These are phyloP conservation scores for Thozetella sp. DNA, from an alignment of 495 filamentous ascomycete species.

Conservation along the genomic window DNA sequence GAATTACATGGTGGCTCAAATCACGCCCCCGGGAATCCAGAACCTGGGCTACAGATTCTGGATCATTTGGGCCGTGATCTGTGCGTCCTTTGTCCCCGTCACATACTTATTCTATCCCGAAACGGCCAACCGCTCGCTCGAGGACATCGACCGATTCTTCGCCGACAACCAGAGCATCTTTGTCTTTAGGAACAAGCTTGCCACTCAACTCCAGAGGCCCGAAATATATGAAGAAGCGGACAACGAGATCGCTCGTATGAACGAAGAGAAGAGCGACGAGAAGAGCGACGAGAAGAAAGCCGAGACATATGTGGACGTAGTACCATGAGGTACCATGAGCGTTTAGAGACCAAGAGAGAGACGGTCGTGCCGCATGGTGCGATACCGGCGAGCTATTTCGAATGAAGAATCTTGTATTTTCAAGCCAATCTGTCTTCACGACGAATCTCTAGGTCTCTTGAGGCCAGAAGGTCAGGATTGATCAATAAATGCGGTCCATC, in stretches of 20 bases:
- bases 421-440: too few relatives aligned
- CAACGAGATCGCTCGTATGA: background rate
- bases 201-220: background rate
- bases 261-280: background rate
- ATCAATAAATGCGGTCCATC: too few relatives aligned
- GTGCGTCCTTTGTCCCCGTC: background rate
- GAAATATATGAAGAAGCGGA: background rate
- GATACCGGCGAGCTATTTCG: too few relatives aligned
- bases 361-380: too few relatives aligned
- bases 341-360: too few relatives aligned
- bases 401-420: too few relatives aligned
- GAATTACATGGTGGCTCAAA: background rate
- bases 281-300: too few relatives aligned
- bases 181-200: background rate
- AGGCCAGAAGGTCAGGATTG: too few relatives aligned
- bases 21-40: background rate
- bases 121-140: background rate
- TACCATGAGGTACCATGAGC: too few relatives aligned
- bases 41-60: background rate
- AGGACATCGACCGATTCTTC: conserved; percentile 6
- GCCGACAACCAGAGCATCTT: background rate
- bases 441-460: too few relatives aligned
- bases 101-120: background rate
- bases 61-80: background rate
- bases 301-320: too few relatives aligned